Evolutionary conservation across 305 asterid species (phyloP).

Genomic region (Fraxinus latifolia): DNA sequence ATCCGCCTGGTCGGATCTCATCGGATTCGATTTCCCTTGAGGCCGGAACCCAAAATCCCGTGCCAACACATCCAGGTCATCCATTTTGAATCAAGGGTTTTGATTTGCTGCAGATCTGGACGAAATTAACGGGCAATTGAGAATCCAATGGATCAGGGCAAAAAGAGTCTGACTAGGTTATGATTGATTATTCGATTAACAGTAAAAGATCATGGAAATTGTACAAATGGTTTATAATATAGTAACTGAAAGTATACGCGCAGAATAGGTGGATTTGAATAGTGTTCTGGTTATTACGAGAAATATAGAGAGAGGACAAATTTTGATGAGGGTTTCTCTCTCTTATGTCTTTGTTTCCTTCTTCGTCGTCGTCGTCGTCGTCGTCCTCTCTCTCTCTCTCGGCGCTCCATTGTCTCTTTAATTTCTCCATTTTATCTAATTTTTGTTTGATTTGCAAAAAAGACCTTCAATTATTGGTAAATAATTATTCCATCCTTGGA

Average conservation of each 20-base stretch:
- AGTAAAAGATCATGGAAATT: constrained; percentile 25
- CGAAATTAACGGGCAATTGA: constrained; percentile 28
- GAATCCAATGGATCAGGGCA: constrained; percentile 42
- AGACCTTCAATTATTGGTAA: background rate
- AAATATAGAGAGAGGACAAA: constrained; percentile 29
- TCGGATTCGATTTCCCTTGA: constrained; percentile 81
- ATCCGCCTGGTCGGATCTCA: constrained; percentile 57
- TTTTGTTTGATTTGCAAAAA: background rate
- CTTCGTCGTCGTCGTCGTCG: background rate
- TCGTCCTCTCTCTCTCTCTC: background rate
- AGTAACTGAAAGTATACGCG: constrained; percentile 1
- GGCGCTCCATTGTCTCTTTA: background rate
- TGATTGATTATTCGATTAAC: constrained; percentile 15
- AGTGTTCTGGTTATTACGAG: constrained; percentile 18
- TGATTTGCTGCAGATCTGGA: constrained; percentile 47
- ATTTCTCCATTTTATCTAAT: background rate
- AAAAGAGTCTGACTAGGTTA: constrained; percentile 26
- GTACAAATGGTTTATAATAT: constrained; percentile 9
- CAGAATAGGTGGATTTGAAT: constrained; percentile 17
- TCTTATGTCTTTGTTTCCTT: background rate
- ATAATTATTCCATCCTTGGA: background rate
- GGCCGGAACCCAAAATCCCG: constrained; percentile 67
- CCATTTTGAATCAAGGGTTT: constrained; percentile 47
- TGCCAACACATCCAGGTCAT: constrained; percentile 76
- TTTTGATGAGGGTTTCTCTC: constrained; percentile 40